A percentile compares a stretch with the other conserved stretches of the same genome.
Conservation (phyloP, 139 green algal species). For the Chlamydomonas applanata region DNA sequence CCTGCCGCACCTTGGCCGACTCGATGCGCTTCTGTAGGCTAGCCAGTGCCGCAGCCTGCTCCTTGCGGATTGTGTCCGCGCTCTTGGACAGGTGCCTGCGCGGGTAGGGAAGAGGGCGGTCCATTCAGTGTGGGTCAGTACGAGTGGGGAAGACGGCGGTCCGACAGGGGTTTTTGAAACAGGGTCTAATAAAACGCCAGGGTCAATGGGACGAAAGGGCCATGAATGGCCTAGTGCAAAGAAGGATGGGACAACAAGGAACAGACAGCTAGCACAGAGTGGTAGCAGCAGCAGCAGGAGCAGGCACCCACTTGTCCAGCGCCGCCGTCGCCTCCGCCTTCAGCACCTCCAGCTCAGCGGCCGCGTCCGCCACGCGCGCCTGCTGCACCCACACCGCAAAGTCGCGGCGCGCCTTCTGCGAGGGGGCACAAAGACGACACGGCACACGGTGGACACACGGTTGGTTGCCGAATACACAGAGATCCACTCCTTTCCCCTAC, state of each 20-base stretch:
- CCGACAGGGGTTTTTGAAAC: too few species aligned
- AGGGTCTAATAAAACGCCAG: too few species aligned
- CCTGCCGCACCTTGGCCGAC: constrained; percentile 24
- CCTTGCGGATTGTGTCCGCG: constrained; percentile 37
- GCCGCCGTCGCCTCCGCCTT: constrained; percentile 36
- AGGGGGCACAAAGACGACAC: background rate
- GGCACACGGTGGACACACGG: constrained; percentile 8
- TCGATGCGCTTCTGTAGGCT: constrained; percentile 34
- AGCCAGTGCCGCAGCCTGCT: constrained; percentile 33
- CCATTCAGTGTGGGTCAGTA: too few species aligned
- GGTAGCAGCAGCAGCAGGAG: background rate
- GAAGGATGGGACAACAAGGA: too few species aligned
- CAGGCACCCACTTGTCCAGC: constrained; percentile 38
- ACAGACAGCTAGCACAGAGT: too few species aligned
- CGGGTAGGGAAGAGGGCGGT: too few species aligned
- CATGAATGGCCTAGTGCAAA: too few species aligned
- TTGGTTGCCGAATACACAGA: too few species aligned
- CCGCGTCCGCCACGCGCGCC: constrained; percentile 28
- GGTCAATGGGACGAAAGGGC: too few species aligned
- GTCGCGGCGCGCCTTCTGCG: background rate
- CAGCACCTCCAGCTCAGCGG: constrained; percentile 35
- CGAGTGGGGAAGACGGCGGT: too few species aligned
- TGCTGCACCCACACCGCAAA: constrained; percentile 34
- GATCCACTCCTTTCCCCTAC: too few species aligned
- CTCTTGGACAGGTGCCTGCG: constrained; percentile 49